Conservation (phyloP, 2,329 filamentous ascomycete species). For the Aspergillus pseudonomiae region DNA sequence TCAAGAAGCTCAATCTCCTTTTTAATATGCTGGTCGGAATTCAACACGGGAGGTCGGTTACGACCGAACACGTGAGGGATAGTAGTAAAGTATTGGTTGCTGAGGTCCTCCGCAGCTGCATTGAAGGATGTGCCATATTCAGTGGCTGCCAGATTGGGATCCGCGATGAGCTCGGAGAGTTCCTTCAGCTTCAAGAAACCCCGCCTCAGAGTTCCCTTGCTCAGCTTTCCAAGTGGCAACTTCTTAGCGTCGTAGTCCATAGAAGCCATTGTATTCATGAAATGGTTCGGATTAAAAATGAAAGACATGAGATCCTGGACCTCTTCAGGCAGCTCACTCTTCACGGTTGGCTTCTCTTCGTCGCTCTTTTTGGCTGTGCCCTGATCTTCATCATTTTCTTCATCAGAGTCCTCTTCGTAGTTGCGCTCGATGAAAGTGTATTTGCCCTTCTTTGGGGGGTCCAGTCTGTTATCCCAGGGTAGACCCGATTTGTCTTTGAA, state of each 20-base stretch:
- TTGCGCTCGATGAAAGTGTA: slow-evolving; percentile 81
- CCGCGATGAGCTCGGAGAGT: slow-evolving; percentile 67
- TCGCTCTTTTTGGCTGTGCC: slow-evolving; percentile 34
- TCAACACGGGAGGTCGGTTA: slow-evolving; percentile 70
- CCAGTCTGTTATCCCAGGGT: slow-evolving; percentile 52
- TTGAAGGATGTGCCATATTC: slow-evolving; percentile 45
- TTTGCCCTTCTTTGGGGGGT: slow-evolving; percentile 56
- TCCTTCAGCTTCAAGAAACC: slow-evolving; percentile 80
- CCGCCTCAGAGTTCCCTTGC: slow-evolving; percentile 72
- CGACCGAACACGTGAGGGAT: slow-evolving; percentile 84
- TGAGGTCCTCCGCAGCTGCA: slow-evolving; percentile 63
- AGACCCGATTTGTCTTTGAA: slow-evolving; percentile 61
- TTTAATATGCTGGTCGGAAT: slow-evolving; percentile 61
- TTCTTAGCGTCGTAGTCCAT: slow-evolving; percentile 61
- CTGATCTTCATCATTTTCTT: slow-evolving; percentile 46
- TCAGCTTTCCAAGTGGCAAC: slow-evolving; percentile 80
- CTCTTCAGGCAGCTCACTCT: slow-evolving; percentile 62
- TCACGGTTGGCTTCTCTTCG: slow-evolving; percentile 42
- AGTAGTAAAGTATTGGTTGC: slow-evolving; percentile 77
- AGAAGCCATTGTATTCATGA: slow-evolving; percentile 57
- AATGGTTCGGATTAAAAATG: slow-evolving; percentile 79
- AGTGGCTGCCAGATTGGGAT: slow-evolving; percentile 51
- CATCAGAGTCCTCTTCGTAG: slow-evolving; percentile 69
- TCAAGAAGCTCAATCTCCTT: slow-evolving; percentile 79
- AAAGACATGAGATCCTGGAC: slow-evolving; percentile 73